Evolutionary conservation across 331 rosid genomes (phyloP), one percentile per base, ranked within the genome.

Genomic region (Erythrophleum ivorense): DNA sequence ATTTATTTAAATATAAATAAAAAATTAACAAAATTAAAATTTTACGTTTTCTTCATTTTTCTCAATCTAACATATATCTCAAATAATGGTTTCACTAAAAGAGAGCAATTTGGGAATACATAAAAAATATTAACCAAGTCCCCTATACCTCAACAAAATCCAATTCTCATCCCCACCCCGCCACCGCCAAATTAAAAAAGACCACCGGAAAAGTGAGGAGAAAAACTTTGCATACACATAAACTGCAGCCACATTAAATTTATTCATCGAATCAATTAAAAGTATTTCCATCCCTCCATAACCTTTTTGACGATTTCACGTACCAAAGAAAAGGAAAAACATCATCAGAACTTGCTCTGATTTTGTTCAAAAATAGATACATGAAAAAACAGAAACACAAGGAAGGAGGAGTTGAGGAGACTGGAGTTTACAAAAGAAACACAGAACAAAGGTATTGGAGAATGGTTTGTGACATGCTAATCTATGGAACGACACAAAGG

Each of bases 401-500:
- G 18, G 48, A 19, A 33, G 43, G 49, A 43, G 18, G 29, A 16
- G 46, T 36, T 65, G 9, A 36, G 29, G 2, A 36, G 13, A 14
- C 7, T 36, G 40, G 18, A 24, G 5, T 40, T 63, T 33, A 63
- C 69, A 33, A 12, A 63, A 13, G 5, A 63, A 63, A 60, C 65
- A 60, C 4, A 29, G 24, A 11, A 60, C 11, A 10, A 0, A 16
- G 31, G 31, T 60, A 0, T 62, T 62, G 19, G 12, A 16, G 13
- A 29, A 31, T 7, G 41, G 6, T 9, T 13, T 33, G 41, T 33
- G 13, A 31, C 9, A 12, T 5, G 11, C 19, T 45, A 69, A 21
- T 69, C n/a, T 1, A 5, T 41, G 74, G 74, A 69, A 69, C 74
- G 74, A 69, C 74, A 69, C 2, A 69, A 15, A 69, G 74, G 74